Evolutionary conservation across 768 basidiomycete species (phyloP).

Genomic region (Calocybe gangraenosa): DNA sequence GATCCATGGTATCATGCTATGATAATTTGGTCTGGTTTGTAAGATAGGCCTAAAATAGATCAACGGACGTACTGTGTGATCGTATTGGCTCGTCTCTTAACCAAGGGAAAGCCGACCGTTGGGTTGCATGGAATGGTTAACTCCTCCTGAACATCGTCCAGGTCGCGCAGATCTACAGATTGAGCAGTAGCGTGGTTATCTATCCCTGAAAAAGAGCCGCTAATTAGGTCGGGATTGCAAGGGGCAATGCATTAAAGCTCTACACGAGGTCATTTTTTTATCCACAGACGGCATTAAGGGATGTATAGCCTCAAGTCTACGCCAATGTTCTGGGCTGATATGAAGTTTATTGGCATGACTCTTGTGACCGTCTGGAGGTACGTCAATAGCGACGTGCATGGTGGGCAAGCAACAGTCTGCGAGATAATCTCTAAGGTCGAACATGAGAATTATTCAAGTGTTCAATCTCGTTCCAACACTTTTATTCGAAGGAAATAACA

Average conservation of each 20-base stretch:
- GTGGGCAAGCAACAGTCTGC: conserved; percentile 42
- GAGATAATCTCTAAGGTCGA: conserved; percentile 44
- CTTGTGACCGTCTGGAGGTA: conserved; percentile 38
- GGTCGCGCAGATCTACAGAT: conserved; percentile 31
- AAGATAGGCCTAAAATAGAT: background rate
- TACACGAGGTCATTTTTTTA: conserved; percentile 34
- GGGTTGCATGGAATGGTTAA: conserved; percentile 42
- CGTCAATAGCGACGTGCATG: conserved; percentile 27
- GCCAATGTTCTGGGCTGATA: conserved; percentile 43
- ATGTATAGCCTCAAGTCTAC: conserved; percentile 49
- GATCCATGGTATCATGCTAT: conserved; percentile 47
- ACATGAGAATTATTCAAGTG: conserved; percentile 15
- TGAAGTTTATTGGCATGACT: conserved; percentile 41
- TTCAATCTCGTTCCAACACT: background rate
- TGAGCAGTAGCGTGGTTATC: conserved; percentile 29
- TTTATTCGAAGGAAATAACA: conserved; percentile 1
- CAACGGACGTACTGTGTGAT: conserved; percentile 34
- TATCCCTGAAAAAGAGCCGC: conserved; percentile 29
- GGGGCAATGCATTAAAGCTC: conserved; percentile 12
- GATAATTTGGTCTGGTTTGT: conserved; percentile 1
- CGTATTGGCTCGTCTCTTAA: conserved; percentile 34
- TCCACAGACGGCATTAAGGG: conserved; percentile 27
- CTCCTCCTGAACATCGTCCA: conserved; percentile 35
- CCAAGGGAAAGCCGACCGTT: conserved; percentile 29
- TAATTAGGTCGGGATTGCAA: background rate